Evolutionary conservation across 495 filamentous ascomycete species (phyloP).

Genomic region (Neurospora sp.): DNA sequence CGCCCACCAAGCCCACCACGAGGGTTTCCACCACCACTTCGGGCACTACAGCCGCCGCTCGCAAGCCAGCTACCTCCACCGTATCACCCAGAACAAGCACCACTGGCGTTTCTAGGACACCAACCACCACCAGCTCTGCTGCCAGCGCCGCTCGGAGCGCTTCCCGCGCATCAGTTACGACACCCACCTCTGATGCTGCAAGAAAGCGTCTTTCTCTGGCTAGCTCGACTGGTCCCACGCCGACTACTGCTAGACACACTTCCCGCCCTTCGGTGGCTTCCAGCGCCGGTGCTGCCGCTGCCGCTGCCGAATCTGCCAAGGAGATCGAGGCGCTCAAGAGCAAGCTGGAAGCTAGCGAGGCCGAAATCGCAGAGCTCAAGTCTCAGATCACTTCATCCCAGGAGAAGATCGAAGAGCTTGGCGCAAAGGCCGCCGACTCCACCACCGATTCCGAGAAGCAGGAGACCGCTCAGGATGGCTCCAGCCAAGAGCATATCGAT

Average conservation of each 20-base stretch:
- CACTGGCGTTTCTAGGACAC: conserved; percentile 16
- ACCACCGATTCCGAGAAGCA: conserved; percentile 9
- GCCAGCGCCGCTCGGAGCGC: conserved; percentile 19
- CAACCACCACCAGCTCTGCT: conserved; percentile 13
- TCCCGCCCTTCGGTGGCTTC: conserved; percentile 30
- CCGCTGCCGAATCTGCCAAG: conserved; percentile 30
- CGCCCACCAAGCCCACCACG: conserved; percentile 31
- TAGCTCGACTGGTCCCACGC: conserved; percentile 13
- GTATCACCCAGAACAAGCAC: conserved; percentile 16
- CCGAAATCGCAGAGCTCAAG: conserved; percentile 40
- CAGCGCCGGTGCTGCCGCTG: conserved; percentile 22
- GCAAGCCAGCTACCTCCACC: conserved; percentile 28
- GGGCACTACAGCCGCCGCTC: conserved; percentile 27
- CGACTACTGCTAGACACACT: conserved; percentile 20
- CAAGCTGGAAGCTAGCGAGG: conserved; percentile 35
- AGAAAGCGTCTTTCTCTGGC: conserved; percentile 41
- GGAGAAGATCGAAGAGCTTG: conserved; percentile 33
- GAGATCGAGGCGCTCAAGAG: conserved; percentile 43
- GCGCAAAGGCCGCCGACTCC: conserved; percentile 22
- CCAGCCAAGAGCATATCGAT: conserved; percentile 29
- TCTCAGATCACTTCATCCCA: conserved; percentile 36
- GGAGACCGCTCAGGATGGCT: conserved; percentile 16
- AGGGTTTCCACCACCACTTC: conserved; percentile 14
- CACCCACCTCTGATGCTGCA: conserved; percentile 28
- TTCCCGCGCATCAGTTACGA: conserved; percentile 22